Conservation (phyloP, 208 protist genomes). For the Wallacemonas sp. region DNA sequence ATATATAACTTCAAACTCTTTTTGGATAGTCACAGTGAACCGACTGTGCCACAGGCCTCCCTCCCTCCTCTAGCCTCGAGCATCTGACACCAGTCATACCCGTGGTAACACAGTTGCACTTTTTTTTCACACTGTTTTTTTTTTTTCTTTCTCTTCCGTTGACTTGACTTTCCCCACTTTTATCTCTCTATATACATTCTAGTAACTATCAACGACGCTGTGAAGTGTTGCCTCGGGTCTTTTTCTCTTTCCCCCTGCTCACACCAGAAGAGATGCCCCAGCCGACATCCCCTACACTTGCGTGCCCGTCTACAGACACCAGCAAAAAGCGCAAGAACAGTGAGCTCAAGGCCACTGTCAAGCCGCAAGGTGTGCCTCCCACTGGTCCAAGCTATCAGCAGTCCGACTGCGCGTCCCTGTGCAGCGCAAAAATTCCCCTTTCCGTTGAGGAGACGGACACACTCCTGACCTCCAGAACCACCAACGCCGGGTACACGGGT, state of each 20-base stretch:
- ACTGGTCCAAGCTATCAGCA: not conserved
- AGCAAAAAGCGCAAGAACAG: not conserved
- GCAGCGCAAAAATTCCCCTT: not conserved
- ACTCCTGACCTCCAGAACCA: slow-evolving; percentile 6
- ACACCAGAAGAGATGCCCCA: too few species aligned
- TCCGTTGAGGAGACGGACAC: not conserved
- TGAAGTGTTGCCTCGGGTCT: too few species aligned
- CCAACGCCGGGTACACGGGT: not conserved
- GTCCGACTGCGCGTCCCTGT: not conserved
- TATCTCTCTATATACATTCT: not conserved
- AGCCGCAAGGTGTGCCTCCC: not conserved
- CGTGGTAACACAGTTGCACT: slow-evolving; percentile 1
- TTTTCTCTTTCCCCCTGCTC: too few species aligned
- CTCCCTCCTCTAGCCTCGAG: not conserved
- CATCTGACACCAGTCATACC: not conserved
- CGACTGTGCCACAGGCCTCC: too few species aligned
- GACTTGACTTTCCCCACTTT: not conserved
- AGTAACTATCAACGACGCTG: not conserved
- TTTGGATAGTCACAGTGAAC: too few species aligned
- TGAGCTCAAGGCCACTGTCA: not conserved
- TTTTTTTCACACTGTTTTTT: slow-evolving; percentile 10
- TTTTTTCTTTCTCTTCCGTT: slow-evolving; percentile 7
- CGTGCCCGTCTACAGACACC: not conserved
- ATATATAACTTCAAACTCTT: too few species aligned
- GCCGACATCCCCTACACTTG: not conserved